A percentile compares a stretch with the other conserved stretches of the same genome.
phyloP scores from a whole-genome alignment of 2,329 filamentous ascomycete genomes.

The Pleomassaria siparia region DNA sequence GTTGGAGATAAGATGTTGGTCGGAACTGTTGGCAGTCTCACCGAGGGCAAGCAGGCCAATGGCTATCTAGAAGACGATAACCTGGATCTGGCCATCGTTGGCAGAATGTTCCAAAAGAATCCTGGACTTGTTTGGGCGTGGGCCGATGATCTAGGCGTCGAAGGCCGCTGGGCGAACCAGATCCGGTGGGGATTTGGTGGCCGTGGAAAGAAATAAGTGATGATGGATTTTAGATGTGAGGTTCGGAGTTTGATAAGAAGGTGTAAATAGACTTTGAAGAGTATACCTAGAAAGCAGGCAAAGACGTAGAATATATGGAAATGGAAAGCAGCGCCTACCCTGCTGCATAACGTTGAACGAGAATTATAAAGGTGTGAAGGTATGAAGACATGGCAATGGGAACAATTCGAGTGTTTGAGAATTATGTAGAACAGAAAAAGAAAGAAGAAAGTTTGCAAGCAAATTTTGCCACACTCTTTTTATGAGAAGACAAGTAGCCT shows the following conservation, averaged over 20 bases:
- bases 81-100: constrained; percentile 72
- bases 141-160: constrained; percentile 71
- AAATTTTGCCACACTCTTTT: too few species aligned
- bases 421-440: too few species aligned
- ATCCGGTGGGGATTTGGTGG: constrained; percentile 62
- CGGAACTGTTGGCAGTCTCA: constrained; percentile 74
- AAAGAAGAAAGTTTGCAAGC: too few species aligned
- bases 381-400: too few species aligned
- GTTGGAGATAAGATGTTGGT: constrained; percentile 73
- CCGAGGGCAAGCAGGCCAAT: constrained; percentile 68
- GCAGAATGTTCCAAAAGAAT: constrained; percentile 78
- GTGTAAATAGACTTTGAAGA: background rate
- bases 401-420: too few species aligned
- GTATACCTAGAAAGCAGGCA: background rate
- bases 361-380: too few species aligned
- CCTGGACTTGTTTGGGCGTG: constrained; percentile 74
- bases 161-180: constrained; percentile 73
- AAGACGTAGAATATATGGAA: too few species aligned
- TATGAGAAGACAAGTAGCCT: too few species aligned
- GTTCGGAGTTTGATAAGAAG: background rate
- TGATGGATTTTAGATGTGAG: background rate
- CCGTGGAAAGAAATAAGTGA: constrained; percentile 22
- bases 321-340: too few species aligned
- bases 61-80: constrained; percentile 52
- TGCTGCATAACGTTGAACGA: too few species aligned